Evolutionary conservation across 805 yeast genomes (phyloP), one percentile per base, ranked within the genome.

Genomic region (Yamadazyma akitaensis): DNA sequence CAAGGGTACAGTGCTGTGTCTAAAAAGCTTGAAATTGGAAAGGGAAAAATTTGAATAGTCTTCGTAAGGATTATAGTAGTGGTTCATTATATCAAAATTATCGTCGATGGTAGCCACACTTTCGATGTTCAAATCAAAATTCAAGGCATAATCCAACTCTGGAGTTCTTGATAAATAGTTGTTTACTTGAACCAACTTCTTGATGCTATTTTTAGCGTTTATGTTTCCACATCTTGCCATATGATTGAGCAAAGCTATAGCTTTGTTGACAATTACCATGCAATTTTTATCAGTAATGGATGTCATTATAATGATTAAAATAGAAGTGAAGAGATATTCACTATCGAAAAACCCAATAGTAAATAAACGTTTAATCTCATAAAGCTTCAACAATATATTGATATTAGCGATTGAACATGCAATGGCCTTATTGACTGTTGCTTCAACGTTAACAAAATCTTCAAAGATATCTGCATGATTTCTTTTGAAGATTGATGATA

Each of bases 261-360:
- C 70, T 40, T 53, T 57, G 42, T 54, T 44, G 9, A 62, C 35
- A n/a, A 56, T 59, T 25, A 45, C 39, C 40, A 52, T 56, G 19
- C 46, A 43, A 3, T 34, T 26, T 8, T 38, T 34, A 36, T 50
- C 55, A 11, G 53, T 50, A 7, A 62, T 48, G 17, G 59, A 51
- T 0, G 66, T 59, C 49, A 68, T 56, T 11, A 67, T 53, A 31
- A 67, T 44, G 18, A 63, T 47, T 17, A 68, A 50, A 19, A 68
- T 47, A 1, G 75, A 67, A 4, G 64, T 55, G 46, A 60, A 70
- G 34, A 70, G 51, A 53, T 70, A 70, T 49, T 67, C 72, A 39
- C 67, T 54, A 47, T 71, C 76, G 71, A 73, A 70, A 46, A 62
- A 68, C 2, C 75, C 76, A 14, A 64, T 51, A 17, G 58, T 51